Evolutionary conservation across 208 protist species (phyloP).

Genomic region (Trypanosoma boissoni): DNA sequence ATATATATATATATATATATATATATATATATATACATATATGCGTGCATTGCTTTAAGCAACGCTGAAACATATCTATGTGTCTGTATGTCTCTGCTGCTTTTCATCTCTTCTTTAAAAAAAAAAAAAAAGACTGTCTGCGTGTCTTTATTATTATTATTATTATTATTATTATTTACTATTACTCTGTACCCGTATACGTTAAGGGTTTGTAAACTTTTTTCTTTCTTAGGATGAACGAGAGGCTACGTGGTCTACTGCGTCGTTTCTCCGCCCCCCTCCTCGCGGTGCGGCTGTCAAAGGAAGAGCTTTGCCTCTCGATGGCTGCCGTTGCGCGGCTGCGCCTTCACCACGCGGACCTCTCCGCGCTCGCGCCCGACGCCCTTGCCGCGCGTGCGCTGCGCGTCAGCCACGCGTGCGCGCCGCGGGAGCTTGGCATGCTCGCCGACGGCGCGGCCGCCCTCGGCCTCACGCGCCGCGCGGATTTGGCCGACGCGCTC

Average conservation of each 20-base stretch:
- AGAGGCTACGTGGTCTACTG: constrained; percentile 24
- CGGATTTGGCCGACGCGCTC: constrained; percentile 36
- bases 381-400: constrained; percentile 11
- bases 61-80: background rate
- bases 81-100: constrained; percentile 5
- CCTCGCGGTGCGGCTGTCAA: constrained; percentile 30
- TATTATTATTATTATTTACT: constrained; percentile 10
- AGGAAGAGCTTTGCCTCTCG: constrained; percentile 66
- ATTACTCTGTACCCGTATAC: background rate
- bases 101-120: constrained; percentile 11
- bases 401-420: constrained; percentile 44
- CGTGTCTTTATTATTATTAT: constrained; percentile 11
- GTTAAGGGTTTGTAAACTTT: background rate
- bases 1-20: constrained; percentile 13
- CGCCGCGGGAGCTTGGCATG: constrained; percentile 58
- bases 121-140: constrained; percentile 6
- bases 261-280: constrained; percentile 26
- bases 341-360: constrained; percentile 3
- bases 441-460: constrained; percentile 45
- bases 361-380: background rate
- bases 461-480: constrained; percentile 26
- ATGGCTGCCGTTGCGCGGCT: constrained; percentile 54
- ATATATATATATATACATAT: background rate
- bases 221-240: constrained; percentile 21
- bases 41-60: too few species aligned